phyloP scores from a whole-genome alignment of 208 protist species.

The Jaenimonas drosophilae region DNA sequence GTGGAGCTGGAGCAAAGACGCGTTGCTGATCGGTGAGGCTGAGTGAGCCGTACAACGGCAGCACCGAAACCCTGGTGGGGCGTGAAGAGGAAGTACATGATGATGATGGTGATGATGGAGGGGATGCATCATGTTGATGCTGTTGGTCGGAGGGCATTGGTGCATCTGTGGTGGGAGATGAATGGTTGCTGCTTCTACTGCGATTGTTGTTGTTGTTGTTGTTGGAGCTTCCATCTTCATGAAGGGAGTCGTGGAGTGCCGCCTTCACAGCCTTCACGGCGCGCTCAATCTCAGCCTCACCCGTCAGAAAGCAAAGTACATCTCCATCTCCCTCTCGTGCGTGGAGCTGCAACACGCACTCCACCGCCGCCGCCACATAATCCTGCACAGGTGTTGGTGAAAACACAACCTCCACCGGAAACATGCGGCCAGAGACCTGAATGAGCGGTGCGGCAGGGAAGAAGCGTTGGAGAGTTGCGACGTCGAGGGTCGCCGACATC shows the following conservation, averaged over 20 bases:
- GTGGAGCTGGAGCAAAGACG: slow-evolving; percentile 36
- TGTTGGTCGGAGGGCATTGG: too few relatives aligned
- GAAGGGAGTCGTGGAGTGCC: slow-evolving; percentile 4
- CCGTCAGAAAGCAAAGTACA: slow-evolving; percentile 85
- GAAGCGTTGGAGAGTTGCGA: slow-evolving; percentile 95
- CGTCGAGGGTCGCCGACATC: slow-evolving; percentile 96
- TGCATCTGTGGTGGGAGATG: neutral
- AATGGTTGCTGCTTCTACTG: too few relatives aligned
- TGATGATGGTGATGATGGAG: too few relatives aligned
- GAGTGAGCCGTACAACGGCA: slow-evolving; percentile 79
- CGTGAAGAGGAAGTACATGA: neutral
- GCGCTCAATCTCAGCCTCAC: slow-evolving; percentile 80
- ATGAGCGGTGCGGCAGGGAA: slow-evolving; percentile 95
- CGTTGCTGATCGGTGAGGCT: slow-evolving; percentile 62
- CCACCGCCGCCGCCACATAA: slow-evolving; percentile 85
- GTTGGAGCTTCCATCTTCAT: too few relatives aligned
- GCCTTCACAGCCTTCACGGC: slow-evolving; percentile 24
- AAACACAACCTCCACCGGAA: slow-evolving; percentile 79
- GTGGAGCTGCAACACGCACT: slow-evolving; percentile 65
- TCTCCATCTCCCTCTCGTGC: slow-evolving; percentile 56
- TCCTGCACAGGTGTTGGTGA: slow-evolving; percentile 80
- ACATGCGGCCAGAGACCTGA: slow-evolving; percentile 94
- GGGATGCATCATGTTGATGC: too few relatives aligned
- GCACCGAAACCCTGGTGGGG: slow-evolving; percentile 29
- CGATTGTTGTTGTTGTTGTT: too few relatives aligned